Percentiles rank a stretch among this genome's conserved stretches.
These are phyloP conservation scores for Iris pallida DNA, from an alignment of 116 monocot genomes.

Conservation along the genomic window DNA sequence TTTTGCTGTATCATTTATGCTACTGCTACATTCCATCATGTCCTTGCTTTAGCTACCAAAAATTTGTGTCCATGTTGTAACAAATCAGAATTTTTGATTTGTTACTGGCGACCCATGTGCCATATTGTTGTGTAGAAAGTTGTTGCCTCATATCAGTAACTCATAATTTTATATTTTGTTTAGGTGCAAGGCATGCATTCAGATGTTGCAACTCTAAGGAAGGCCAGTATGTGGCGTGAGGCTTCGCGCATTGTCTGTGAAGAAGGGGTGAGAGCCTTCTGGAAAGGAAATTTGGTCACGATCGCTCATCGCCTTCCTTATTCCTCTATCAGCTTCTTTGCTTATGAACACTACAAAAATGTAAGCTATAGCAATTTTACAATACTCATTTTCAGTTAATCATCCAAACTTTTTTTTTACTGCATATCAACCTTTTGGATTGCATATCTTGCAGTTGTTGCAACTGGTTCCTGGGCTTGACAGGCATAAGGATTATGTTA, in stretches of 20 bases:
- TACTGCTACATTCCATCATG: neutral
- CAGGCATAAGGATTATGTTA: conserved; percentile 30
- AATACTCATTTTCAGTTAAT: neutral
- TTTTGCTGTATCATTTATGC: neutral
- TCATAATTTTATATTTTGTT: neutral
- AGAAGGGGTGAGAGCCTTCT: conserved; percentile 87
- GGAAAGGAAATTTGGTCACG: conserved; percentile 92
- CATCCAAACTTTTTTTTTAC: neutral
- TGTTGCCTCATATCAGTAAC: neutral
- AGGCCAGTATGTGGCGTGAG: conserved; percentile 68
- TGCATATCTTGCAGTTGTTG: conserved; percentile 46
- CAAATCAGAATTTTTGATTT: too few relatives aligned
- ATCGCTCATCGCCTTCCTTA: conserved; percentile 86
- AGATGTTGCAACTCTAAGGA: conserved; percentile 53
- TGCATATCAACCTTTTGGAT: neutral
- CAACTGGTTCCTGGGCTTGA: conserved; percentile 59
- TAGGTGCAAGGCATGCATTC: conserved; percentile 95
- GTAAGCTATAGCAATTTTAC: conserved; percentile 24
- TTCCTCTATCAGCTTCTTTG: conserved; percentile 84
- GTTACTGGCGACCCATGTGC: too few relatives aligned
- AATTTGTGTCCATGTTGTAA: neutral
- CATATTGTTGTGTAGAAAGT: neutral
- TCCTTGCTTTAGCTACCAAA: neutral
- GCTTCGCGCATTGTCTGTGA: conserved; percentile 68
- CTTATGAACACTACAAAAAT: conserved; percentile 82